A percentile compares a stretch with the other conserved stretches of the same genome.
phyloP scores from a whole-genome alignment of 306 rosid species.

The Cicer yamashitae region DNA sequence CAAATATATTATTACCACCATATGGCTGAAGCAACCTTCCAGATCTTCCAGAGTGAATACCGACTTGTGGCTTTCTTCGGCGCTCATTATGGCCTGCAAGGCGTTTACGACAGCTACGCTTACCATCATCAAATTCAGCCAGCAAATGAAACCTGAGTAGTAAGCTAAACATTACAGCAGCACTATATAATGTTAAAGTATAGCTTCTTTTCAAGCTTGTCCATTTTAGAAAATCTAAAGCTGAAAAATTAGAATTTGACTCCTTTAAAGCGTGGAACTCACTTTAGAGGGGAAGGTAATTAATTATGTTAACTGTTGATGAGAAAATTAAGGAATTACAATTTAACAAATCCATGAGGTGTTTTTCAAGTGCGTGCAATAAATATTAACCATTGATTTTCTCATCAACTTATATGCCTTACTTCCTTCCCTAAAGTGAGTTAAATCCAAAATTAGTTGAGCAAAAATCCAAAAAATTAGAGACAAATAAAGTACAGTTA shows the following conservation, averaged over 20 bases:
- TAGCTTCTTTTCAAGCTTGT: conserved; percentile 29
- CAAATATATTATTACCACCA: conserved; percentile 56
- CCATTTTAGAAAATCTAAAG: conserved; percentile 19
- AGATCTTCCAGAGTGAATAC: conserved; percentile 59
- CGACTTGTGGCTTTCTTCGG: conserved; percentile 84
- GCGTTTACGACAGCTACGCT: conserved; percentile 97
- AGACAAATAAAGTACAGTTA: not conserved
- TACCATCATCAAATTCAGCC: conserved; percentile 92
- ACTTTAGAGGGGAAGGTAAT: too few relatives aligned
- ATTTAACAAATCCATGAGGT: not conserved
- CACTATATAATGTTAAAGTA: conserved; percentile 27
- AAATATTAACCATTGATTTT: not conserved
- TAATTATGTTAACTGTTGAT: not conserved
- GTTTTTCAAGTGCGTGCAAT: not conserved
- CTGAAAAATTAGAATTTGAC: conserved; percentile 3
- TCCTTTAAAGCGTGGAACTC: not conserved
- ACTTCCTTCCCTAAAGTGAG: not conserved
- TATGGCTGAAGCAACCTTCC: conserved; percentile 73
- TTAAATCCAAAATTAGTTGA: not conserved
- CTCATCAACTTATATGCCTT: not conserved
- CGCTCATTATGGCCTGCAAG: conserved; percentile 97
- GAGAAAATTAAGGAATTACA: not conserved
- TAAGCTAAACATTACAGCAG: conserved; percentile 49
- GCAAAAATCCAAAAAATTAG: not conserved
- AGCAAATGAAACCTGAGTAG: conserved; percentile 89